phyloP scores from a whole-genome alignment of 2,329 filamentous ascomycete species.

The Ophiocordyceps camponoti-floridani region DNA sequence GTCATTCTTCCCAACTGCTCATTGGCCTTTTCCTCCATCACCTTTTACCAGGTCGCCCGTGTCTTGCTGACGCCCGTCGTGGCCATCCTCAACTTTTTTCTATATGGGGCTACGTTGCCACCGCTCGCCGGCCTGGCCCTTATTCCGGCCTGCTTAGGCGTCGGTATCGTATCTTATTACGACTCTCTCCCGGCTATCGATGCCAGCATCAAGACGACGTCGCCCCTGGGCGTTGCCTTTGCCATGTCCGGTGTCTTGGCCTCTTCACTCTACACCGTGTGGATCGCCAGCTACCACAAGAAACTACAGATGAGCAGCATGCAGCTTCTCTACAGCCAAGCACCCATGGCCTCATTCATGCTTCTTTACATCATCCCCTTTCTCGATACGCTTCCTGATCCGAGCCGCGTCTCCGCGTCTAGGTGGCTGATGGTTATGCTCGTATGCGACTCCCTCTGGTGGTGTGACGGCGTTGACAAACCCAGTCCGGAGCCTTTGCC shows the following conservation, averaged over 20 bases:
- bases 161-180: constrained; percentile 50
- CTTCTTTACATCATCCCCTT: constrained; percentile 50
- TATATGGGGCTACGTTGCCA: constrained; percentile 40
- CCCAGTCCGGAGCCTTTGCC: constrained; percentile 42
- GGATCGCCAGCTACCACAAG: constrained; percentile 47
- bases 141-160: constrained; percentile 43
- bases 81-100: constrained; percentile 47
- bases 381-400: constrained; percentile 42
- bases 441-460: constrained; percentile 18
- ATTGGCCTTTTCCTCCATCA: constrained; percentile 47
- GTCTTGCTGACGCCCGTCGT: constrained; percentile 49
- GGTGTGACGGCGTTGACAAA: neutral
- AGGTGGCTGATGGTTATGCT: constrained; percentile 41
- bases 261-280: constrained; percentile 50
- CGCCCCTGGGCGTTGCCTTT: constrained; percentile 41
- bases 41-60: constrained; percentile 52
- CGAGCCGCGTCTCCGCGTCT: constrained; percentile 28
- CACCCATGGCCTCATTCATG: constrained; percentile 41
- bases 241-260: constrained; percentile 46
- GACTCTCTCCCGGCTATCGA: constrained; percentile 36
- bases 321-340: constrained; percentile 52
- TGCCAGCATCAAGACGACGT: constrained; percentile 34
- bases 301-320: constrained; percentile 49
- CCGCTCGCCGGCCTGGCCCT: constrained; percentile 33
- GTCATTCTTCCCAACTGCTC: constrained; percentile 53